Evolutionary conservation across 169 alveolate genomes (phyloP).

Genomic region (Eimeria necatrix): DNA sequence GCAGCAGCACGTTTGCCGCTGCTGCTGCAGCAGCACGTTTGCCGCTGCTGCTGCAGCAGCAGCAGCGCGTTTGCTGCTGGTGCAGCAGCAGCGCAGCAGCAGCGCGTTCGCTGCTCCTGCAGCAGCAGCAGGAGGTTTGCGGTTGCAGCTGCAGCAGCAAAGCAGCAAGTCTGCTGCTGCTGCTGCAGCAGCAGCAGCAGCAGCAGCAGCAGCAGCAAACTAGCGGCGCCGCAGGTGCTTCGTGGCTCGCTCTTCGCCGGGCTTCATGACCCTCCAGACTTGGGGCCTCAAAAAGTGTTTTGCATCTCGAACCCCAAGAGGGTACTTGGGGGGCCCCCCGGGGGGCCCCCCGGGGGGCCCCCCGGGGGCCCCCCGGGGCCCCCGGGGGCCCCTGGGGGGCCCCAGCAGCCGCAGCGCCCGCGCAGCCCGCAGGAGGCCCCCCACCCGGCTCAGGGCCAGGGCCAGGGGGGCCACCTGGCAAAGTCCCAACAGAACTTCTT

Average conservation of each 20-base stretch:
- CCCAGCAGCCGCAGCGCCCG: background rate
- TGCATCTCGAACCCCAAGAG: background rate
- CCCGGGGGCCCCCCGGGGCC: background rate
- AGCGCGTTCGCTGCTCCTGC: no score
- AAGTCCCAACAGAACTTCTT: background rate
- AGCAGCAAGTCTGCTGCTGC: no score
- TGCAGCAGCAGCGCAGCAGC: no score
- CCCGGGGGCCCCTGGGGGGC: background rate
- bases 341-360: background rate
- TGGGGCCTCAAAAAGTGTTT: conserved; percentile 87
- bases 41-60: no score
- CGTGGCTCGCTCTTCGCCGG: conserved; percentile 90
- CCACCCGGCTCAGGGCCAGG: background rate
- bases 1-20: no score
- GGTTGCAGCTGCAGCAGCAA: no score
- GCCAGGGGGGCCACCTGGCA: background rate
- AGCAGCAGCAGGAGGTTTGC: no score
- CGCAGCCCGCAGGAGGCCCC: background rate
- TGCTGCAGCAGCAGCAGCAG: no score
- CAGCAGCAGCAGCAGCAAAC: background rate
- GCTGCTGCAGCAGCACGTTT: no score
- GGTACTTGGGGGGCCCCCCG: background rate
- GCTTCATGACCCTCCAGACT: conserved; percentile 90
- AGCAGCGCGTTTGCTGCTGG: no score
- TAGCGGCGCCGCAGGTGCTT: conserved; percentile 90